Percentiles rank a stretch among this genome's conserved stretches.
Evolutionary conservation across 2,329 filamentous ascomycete species (phyloP).

Genomic region (Aspergillus tamarii): DNA sequence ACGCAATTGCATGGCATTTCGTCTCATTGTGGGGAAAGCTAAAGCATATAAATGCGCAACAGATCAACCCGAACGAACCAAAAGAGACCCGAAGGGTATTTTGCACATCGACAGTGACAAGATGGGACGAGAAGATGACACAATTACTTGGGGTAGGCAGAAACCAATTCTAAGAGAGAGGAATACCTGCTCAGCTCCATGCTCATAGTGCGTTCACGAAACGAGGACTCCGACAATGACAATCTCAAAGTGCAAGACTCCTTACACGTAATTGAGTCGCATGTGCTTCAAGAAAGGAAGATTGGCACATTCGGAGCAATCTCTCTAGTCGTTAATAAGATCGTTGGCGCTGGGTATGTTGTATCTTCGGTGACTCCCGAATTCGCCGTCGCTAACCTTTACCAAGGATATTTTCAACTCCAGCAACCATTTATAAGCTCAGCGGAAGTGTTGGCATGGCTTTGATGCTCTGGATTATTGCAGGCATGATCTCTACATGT

Average conservation of each 20-base stretch:
- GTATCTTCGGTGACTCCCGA: background rate
- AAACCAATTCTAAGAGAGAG: background rate
- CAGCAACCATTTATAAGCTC: slow-evolving; percentile 59
- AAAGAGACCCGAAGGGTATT: background rate
- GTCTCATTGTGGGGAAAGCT: background rate
- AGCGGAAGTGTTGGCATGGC: slow-evolving; percentile 59
- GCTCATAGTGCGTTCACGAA: background rate
- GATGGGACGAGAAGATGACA: background rate
- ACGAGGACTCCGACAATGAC: slow-evolving; percentile 2
- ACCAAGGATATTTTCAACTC: slow-evolving; percentile 54
- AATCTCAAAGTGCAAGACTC: background rate
- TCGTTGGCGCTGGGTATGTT: slow-evolving; percentile 25
- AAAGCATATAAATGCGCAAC: background rate
- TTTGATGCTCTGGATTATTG: slow-evolving; percentile 59
- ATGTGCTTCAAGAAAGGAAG: slow-evolving; percentile 24
- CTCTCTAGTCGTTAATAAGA: slow-evolving; percentile 27
- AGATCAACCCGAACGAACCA: background rate
- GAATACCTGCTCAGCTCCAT: background rate
- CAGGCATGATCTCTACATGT: slow-evolving; percentile 50
- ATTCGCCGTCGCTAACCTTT: background rate
- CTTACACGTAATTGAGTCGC: slow-evolving; percentile 11
- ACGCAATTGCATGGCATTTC: slow-evolving; percentile 8
- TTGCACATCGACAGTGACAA: too few relatives aligned
- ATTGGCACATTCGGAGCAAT: slow-evolving; percentile 25
- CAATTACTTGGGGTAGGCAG: background rate